Percentiles rank a stretch among this genome's conserved stretches.
These are phyloP conservation scores for Annulohypoxylon moriforme DNA, from an alignment of 495 filamentous ascomycete genomes.

Conservation along the genomic window DNA sequence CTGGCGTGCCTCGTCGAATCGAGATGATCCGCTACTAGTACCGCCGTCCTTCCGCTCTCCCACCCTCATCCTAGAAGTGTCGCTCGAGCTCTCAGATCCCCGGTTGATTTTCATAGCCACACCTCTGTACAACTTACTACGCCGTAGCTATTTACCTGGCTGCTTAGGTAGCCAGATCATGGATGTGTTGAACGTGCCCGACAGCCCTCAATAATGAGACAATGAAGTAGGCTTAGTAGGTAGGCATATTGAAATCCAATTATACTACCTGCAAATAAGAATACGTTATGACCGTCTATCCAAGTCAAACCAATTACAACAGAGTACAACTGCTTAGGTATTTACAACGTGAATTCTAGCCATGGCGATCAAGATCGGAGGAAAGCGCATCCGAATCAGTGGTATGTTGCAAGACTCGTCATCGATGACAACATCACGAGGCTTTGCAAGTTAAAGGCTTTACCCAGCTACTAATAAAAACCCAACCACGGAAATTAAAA, in stretches of 20 bases:
- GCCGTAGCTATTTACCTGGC: not conserved
- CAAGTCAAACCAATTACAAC: not conserved
- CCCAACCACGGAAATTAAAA: not conserved
- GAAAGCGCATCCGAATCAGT: not conserved
- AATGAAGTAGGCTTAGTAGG: not conserved
- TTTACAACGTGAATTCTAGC: not conserved
- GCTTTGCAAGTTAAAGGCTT: not conserved
- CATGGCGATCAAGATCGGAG: not conserved
- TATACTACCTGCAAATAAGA: not conserved
- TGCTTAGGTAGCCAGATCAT: not conserved
- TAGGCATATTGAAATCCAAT: not conserved
- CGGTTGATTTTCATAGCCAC: not conserved
- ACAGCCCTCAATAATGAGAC: not conserved
- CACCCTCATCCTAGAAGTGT: not conserved
- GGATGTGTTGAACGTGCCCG: not conserved
- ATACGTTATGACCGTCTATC: not conserved
- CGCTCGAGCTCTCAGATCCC: not conserved
- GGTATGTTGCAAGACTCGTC: constrained; percentile 14
- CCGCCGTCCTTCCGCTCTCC: not conserved
- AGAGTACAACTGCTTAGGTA: not conserved
- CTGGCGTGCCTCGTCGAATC: constrained; percentile 18
- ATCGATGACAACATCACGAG: constrained; percentile 28
- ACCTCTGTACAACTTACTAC: not conserved
- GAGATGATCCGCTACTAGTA: constrained; percentile 19
- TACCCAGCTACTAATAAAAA: not conserved